These are phyloP conservation scores for Venturia aucupariae DNA, from an alignment of 2,329 filamentous ascomycete species.

Conservation along the genomic window DNA sequence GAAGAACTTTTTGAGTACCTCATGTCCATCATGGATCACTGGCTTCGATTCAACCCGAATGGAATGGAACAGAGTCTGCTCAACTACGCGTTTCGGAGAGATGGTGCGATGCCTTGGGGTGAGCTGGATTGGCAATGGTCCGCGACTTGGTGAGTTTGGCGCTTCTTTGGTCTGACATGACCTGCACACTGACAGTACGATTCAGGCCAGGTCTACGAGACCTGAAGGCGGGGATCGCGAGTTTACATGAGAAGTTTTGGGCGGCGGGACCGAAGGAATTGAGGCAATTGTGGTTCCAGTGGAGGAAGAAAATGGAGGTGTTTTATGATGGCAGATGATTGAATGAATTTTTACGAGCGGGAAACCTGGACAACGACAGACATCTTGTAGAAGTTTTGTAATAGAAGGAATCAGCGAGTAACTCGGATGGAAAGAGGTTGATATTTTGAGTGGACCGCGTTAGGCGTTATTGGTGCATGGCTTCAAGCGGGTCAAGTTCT, in stretches of 20 bases:
- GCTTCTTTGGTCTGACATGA: not conserved
- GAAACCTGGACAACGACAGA: not conserved
- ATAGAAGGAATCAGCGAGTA: not conserved
- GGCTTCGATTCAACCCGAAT: slow-evolving; percentile 9
- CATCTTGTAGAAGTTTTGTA: not conserved
- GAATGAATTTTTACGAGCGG: not conserved
- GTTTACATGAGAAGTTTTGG: slow-evolving; percentile 16
- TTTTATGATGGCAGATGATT: not conserved
- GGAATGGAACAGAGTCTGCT: slow-evolving; percentile 15
- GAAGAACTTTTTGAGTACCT: slow-evolving; percentile 12
- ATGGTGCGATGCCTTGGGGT: slow-evolving; percentile 14
- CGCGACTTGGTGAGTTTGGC: slow-evolving; percentile 4
- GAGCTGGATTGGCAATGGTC: slow-evolving; percentile 3
- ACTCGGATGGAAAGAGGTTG: not conserved
- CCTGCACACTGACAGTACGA: not conserved
- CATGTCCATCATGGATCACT: slow-evolving; percentile 4
- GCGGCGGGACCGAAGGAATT: slow-evolving; percentile 3
- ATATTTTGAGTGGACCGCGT: not conserved
- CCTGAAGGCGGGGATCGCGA: not conserved
- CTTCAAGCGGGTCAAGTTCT: not conserved
- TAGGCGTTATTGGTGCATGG: not conserved
- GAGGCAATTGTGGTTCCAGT: not conserved
- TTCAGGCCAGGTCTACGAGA: slow-evolving; percentile 9
- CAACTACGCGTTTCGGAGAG: slow-evolving; percentile 14
- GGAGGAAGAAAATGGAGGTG: not conserved